These are phyloP conservation scores for Oemleria cerasiformis DNA, from an alignment of 306 rosid genomes.

Conservation along the genomic window DNA sequence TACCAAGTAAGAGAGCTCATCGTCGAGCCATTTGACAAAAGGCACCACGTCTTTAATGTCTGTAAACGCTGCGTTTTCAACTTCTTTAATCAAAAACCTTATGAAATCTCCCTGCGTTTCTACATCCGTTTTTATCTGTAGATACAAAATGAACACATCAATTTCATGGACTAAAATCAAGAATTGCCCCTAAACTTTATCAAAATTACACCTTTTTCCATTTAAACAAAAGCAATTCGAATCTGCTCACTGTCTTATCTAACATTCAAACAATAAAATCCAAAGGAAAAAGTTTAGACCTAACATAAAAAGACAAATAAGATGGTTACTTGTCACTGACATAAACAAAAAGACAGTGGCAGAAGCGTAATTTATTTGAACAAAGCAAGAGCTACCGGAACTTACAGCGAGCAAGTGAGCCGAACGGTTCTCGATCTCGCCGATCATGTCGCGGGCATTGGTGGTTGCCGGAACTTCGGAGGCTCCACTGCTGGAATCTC, in stretches of 20 bases:
- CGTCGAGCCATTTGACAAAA: slow-evolving; percentile 98
- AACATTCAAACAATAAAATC: slow-evolving; percentile 30
- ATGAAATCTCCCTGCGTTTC: slow-evolving; percentile 97
- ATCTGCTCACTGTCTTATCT: slow-evolving; percentile 54
- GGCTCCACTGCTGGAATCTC: slow-evolving; percentile 44
- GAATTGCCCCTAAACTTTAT: slow-evolving; percentile 22
- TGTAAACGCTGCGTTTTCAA: slow-evolving; percentile 82
- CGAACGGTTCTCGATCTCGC: slow-evolving; percentile 99
- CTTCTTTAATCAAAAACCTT: slow-evolving; percentile 78
- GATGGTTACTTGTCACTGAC: slow-evolving; percentile 44
- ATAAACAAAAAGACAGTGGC: slow-evolving; percentile 37
- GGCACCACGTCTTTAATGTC: slow-evolving; percentile 83
- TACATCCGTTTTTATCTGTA: slow-evolving; percentile 91
- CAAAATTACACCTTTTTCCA: slow-evolving; percentile 33
- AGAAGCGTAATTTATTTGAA: slow-evolving; percentile 33
- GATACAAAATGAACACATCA: not conserved
- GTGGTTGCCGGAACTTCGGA: slow-evolving; percentile 54
- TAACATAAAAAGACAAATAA: slow-evolving; percentile 13
- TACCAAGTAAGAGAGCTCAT: slow-evolving; percentile 94
- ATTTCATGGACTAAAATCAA: not conserved
- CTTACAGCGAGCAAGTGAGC: slow-evolving; percentile 84
- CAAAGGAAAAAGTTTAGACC: slow-evolving; percentile 28
- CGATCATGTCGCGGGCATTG: slow-evolving; percentile 96
- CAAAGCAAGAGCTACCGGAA: slow-evolving; percentile 25
- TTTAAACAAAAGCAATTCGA: slow-evolving; percentile 23